Base-by-base conservation (phyloP, 768 basidiomycete species). In the Mycena belliarum region DNA sequence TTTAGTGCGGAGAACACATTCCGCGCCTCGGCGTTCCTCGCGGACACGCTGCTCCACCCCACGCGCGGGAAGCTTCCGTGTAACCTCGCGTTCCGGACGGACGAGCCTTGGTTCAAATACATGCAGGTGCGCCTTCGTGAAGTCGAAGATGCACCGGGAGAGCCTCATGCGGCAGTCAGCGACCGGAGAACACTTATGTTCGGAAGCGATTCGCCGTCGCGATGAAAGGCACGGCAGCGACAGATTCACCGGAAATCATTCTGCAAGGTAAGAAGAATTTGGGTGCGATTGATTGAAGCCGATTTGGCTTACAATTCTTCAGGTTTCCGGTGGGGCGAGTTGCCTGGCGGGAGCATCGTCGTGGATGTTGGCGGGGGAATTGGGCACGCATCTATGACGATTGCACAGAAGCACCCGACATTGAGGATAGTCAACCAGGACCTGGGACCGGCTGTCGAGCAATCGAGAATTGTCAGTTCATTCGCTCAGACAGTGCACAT, bases 331-430 rank as follows among this genome's bases (percentile, higher is more conserved):
- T 61, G 66, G 57, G 44, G 59, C 14, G 18, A 43, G 10, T 48
- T 71, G 14, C 60, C 64, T 1, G 43, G 59, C 1, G 65, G 57
- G 10, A 57, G 61, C 23, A 49, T 66, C 20, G 49, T 72, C n/a
- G 72, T 74, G 4, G 72, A 74, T 21, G 43, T 44, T 12, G 52
- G 52, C 16, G 43, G 52, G 23, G 52, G 42, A 9, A 44, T 44
- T 15, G 42, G 52, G 21, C 26, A 35, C 10, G 6, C 15, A 0
- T 54, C 52, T 0, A 3, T 54, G 33, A 40, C 35, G 1, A 38
- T 54, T 20, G 52, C 52, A 1, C n/a, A 21, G 25, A 46, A 32
- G 24, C 32, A 54, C 25, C 52, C 44, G 2, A 16, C 18, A 24
- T 14, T 54, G 11, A 43, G 52, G 2, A 21, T 54, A 20, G n/a